Base-by-base conservation (phyloP, 345 rosid species). In the Kandelia obovata region DNA sequence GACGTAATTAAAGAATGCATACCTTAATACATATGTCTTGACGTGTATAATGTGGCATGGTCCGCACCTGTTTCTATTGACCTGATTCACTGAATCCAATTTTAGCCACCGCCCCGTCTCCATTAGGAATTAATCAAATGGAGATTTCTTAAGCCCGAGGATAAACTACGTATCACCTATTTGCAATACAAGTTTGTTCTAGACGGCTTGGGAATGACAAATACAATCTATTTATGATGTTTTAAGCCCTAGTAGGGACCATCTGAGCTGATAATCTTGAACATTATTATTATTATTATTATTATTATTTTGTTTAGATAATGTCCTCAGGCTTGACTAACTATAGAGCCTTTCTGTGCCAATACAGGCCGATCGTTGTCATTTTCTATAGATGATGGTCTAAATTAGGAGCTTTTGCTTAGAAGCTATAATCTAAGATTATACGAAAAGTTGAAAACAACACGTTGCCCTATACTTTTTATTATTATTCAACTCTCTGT, bases 211-310 rank as follows among this genome's bases (percentile, higher is more conserved):
- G 58, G 37, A 63, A 52, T 53, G 70, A 69, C 74, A 71, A 58
- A 27, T 60, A 64, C 72, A 43, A 62, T 67, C 67, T 58, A 62
- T 39, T 69, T 66, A 66, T 1, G 67, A 30, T 53, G 62, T 32
- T 20, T 53, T 39, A 31, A 63, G 46, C 31, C 31, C 7, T 16
- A 20, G 67, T 71, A 65, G 79, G 82, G 80, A 60, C 82, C 76
- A 72, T 63, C 16, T 1, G 31, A 53, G 60, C 27, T 64, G 61
- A 46, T 26, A 69, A 62, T 69, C 69, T 72, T 69, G 37, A 73
- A 46, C 56, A 67, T 30, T 46, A 52, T 47, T 69, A 21, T 21
- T 21, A 21, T 21, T 21, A 21, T 21, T 21, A 21, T 21, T 21
- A 21, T 21, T 21, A 21, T 61, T 52, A 35, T 69, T 61, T 60